phyloP scores from a whole-genome alignment of 2,329 filamentous ascomycete genomes.

The Ceratocystis eucalypticola region DNA sequence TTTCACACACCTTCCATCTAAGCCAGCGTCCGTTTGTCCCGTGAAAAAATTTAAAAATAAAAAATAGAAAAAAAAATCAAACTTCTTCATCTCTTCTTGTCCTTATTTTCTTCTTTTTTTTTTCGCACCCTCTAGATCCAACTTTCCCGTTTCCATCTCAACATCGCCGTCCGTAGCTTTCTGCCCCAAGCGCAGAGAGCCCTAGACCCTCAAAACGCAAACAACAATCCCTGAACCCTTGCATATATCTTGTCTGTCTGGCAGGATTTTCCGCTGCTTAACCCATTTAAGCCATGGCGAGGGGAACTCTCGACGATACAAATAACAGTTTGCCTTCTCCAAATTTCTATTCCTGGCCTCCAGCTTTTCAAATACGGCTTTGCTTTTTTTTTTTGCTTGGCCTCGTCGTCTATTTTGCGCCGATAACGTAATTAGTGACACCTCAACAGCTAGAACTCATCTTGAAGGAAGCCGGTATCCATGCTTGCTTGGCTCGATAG shows the following conservation, averaged over 20 bases:
- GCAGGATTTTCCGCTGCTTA: background rate
- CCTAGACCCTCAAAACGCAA: background rate
- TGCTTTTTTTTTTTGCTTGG: background rate
- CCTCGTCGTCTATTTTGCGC: background rate
- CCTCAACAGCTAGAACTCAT: background rate
- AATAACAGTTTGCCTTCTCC: background rate
- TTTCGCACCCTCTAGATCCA: background rate
- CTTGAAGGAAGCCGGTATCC: constrained; percentile 16
- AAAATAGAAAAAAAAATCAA: no score
- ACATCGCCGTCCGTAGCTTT: background rate
- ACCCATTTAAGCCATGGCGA: background rate
- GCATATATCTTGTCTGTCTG: background rate
- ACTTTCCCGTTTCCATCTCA: background rate
- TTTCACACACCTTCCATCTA: background rate
- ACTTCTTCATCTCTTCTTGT: background rate
- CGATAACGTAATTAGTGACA: constrained; percentile 14
- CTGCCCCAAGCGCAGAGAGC: background rate
- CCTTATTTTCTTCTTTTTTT: background rate
- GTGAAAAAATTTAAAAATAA: background rate
- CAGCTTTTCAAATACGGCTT: background rate
- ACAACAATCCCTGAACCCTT: background rate
- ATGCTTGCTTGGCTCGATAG: constrained; percentile 1
- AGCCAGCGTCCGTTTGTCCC: background rate
- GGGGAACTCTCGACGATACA: background rate
- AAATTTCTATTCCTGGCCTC: background rate